Evolutionary conservation across 495 filamentous ascomycete genomes (phyloP).

Genomic region (Neurospora sp.): DNA sequence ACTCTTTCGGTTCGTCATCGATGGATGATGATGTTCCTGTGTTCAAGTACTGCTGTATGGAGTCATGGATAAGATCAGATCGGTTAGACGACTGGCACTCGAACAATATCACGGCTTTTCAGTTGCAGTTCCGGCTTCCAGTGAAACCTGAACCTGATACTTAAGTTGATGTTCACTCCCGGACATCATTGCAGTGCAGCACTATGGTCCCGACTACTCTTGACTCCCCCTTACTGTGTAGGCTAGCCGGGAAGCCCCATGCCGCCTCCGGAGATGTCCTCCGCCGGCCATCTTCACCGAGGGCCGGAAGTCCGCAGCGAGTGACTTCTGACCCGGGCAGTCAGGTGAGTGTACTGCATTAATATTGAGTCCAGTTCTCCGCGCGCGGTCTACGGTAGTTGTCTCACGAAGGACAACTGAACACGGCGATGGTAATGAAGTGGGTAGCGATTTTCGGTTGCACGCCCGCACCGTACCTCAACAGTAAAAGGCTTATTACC

Average conservation of each 20-base stretch:
- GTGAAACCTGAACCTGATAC: background rate
- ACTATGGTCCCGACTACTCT: background rate
- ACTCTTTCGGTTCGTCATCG: background rate
- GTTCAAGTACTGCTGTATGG: background rate
- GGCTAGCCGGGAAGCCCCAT: background rate
- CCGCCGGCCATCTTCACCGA: background rate
- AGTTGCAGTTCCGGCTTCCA: background rate
- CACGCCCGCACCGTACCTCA: background rate
- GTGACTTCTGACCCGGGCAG: background rate
- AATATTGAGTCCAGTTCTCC: background rate
- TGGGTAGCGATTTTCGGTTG: background rate
- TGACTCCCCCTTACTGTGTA: background rate
- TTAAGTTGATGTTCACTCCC: background rate
- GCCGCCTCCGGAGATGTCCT: background rate
- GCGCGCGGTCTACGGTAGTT: background rate
- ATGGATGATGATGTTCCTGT: background rate
- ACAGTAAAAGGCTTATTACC: no score
- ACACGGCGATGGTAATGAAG: background rate
- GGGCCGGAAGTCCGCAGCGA: background rate
- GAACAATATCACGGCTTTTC: background rate
- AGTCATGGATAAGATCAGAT: background rate
- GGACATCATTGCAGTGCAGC: background rate
- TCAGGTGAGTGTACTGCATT: background rate
- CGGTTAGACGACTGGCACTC: background rate
- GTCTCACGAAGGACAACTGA: background rate